Evolutionary conservation across 495 filamentous ascomycete genomes (phyloP).

Genomic region (Penicillium lividum): DNA sequence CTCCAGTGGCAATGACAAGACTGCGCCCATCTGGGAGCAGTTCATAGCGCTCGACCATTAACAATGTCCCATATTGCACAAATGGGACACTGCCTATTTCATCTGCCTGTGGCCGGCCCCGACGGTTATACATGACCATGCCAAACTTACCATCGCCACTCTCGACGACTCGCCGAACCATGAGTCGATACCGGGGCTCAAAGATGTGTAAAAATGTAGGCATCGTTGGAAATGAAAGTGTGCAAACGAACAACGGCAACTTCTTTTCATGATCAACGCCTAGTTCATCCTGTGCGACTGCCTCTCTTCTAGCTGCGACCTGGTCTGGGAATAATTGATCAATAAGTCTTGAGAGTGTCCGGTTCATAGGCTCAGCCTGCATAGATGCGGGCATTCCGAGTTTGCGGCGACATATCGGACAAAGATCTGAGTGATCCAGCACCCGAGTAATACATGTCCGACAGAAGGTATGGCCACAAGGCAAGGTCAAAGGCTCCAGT

Average conservation of each 20-base stretch:
- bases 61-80: constrained; percentile 73
- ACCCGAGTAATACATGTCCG: constrained; percentile 72
- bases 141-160: constrained; percentile 72
- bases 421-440: constrained; percentile 72
- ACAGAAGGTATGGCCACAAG: constrained; percentile 90
- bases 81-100: constrained; percentile 61
- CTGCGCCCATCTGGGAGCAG: constrained; percentile 78
- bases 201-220: constrained; percentile 89
- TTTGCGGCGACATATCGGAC: constrained; percentile 73
- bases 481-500: constrained; percentile 76
- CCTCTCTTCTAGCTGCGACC: constrained; percentile 56
- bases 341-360: constrained; percentile 59
- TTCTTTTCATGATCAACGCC: constrained; percentile 55
- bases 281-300: constrained; percentile 50
- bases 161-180: constrained; percentile 79
- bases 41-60: constrained; percentile 71
- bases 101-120: constrained; percentile 50
- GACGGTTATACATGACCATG: constrained; percentile 74
- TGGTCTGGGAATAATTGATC: constrained; percentile 66
- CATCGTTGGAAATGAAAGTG: constrained; percentile 77
- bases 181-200: constrained; percentile 84
- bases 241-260: constrained; percentile 78
- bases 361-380: constrained; percentile 59
- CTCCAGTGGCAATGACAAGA: constrained; percentile 71
- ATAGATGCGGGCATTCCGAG: constrained; percentile 62